Conservation (phyloP, 805 yeast species). For the Kazachstania kunashirensis region DNA sequence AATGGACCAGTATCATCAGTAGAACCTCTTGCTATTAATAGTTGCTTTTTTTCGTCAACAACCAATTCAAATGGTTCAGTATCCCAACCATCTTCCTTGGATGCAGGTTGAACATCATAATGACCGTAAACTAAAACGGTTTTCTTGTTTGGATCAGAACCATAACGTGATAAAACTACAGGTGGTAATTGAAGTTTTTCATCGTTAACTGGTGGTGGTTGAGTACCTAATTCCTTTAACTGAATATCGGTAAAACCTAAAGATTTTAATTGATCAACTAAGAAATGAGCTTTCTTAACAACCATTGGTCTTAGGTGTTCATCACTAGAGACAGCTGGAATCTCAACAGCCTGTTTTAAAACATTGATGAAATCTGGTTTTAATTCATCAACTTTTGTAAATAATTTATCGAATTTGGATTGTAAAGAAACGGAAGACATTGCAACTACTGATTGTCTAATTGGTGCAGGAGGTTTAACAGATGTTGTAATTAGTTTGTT, state of each 20-base stretch:
- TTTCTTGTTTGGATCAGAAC: constrained; percentile 72
- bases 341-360: constrained; percentile 76
- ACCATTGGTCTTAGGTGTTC: constrained; percentile 82
- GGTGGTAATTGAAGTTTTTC: constrained; percentile 76
- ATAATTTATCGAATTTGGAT: constrained; percentile 19
- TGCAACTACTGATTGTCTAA: neutral
- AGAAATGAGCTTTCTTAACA: constrained; percentile 78
- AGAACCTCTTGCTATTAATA: constrained; percentile 85
- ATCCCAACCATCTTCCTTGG: constrained; percentile 86
- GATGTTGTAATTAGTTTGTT: constrained; percentile 1
- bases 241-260: constrained; percentile 80
- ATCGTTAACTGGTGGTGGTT: constrained; percentile 81
- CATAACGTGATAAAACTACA: constrained; percentile 82
- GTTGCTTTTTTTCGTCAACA: constrained; percentile 50
- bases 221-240: constrained; percentile 73
- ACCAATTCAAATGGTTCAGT: constrained; percentile 80
- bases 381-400: constrained; percentile 59
- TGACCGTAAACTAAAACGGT: constrained; percentile 92
- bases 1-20: constrained; percentile 99
- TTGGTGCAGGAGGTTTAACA: neutral
- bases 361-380: constrained; percentile 66
- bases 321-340: constrained; percentile 91
- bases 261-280: constrained; percentile 53
- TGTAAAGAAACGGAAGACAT: constrained; percentile 11
- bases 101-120: constrained; percentile 97